phyloP scores from a whole-genome alignment of 805 yeast genomes.

The Candida maris region DNA sequence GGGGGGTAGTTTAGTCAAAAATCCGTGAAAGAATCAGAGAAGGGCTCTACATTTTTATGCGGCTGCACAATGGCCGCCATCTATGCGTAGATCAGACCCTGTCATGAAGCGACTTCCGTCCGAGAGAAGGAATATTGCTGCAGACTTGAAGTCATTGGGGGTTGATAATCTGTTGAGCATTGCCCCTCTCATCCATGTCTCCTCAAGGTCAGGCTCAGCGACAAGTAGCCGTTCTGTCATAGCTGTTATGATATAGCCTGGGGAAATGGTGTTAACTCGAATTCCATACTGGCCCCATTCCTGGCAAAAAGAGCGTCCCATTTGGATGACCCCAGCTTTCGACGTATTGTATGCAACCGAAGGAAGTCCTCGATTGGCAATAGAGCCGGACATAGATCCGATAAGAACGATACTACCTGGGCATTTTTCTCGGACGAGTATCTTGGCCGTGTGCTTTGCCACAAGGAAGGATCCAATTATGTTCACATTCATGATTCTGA shows the following conservation, averaged over 20 bases:
- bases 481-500: constrained; percentile 13
- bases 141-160: constrained; percentile 16
- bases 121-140: constrained; percentile 14
- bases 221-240: constrained; percentile 35
- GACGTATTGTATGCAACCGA: constrained; percentile 48
- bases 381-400: constrained; percentile 50
- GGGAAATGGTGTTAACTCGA: constrained; percentile 46
- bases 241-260: constrained; percentile 49
- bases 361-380: constrained; percentile 47
- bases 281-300: constrained; percentile 52
- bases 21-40: no score
- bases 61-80: constrained; percentile 28
- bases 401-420: constrained; percentile 47
- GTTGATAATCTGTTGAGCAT: constrained; percentile 15
- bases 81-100: constrained; percentile 16
- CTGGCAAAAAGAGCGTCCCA: constrained; percentile 42
- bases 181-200: constrained; percentile 19
- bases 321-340: constrained; percentile 44
- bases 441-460: constrained; percentile 17
- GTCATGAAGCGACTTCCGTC: constrained; percentile 18
- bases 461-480: constrained; percentile 15
- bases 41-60: no score
- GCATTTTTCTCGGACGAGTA: constrained; percentile 8
- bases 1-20: no score
- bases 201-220: constrained; percentile 32